phyloP scores from a whole-genome alignment of 1,284 basidiomycete species.

The Sphagnurus paluster region DNA sequence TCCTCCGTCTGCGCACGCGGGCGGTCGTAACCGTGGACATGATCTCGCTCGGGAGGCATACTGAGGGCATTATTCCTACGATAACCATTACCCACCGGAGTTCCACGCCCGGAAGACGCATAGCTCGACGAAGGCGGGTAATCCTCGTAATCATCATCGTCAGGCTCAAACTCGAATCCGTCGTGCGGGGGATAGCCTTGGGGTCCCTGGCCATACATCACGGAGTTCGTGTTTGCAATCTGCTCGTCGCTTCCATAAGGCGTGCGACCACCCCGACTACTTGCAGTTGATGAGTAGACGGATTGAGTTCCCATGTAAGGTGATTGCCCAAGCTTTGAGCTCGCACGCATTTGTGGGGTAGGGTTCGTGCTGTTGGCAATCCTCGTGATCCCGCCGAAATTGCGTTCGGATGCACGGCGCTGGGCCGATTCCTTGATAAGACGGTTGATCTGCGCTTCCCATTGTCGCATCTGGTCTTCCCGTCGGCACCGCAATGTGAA shows the following conservation, averaged over 20 bases:
- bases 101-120: slow-evolving; percentile 64
- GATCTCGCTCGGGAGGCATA: slow-evolving; percentile 58
- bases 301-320: slow-evolving; percentile 26
- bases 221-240: slow-evolving; percentile 29
- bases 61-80: slow-evolving; percentile 58
- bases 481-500: slow-evolving; percentile 93
- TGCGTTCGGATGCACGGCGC: slow-evolving; percentile 63
- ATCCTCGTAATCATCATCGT: slow-evolving; percentile 77
- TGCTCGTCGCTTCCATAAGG: slow-evolving; percentile 44
- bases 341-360: slow-evolving; percentile 20
- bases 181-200: slow-evolving; percentile 63
- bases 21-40: slow-evolving; percentile 46
- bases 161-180: slow-evolving; percentile 65
- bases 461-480: slow-evolving; percentile 91
- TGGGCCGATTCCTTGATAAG: slow-evolving; percentile 75
- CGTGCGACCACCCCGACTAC: slow-evolving; percentile 35
- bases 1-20: slow-evolving; percentile 77
- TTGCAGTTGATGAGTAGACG: slow-evolving; percentile 34
- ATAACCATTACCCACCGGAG: slow-evolving; percentile 45
- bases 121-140: slow-evolving; percentile 50
- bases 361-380: slow-evolving; percentile 48
- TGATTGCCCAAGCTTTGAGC: slow-evolving; percentile 25
- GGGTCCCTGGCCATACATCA: slow-evolving; percentile 44
- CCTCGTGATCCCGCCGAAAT: slow-evolving; percentile 42
- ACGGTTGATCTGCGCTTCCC: slow-evolving; percentile 88